Evolutionary conservation across 495 filamentous ascomycete species (phyloP), one percentile per base, ranked within the genome.

Genomic region (Podospora bellae-mahoneyi): DNA sequence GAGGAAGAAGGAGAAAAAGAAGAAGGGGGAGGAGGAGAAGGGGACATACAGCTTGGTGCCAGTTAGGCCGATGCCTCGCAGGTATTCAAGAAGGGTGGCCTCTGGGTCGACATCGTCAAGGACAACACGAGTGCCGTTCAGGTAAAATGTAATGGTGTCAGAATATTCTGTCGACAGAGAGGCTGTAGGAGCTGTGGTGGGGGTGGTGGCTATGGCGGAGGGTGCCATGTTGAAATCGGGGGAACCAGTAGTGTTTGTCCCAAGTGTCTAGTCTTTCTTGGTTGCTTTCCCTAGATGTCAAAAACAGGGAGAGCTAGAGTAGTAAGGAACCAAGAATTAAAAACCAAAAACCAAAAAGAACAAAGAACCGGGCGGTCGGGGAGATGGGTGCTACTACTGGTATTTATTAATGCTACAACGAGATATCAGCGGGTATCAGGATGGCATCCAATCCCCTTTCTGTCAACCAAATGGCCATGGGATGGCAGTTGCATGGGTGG

Each of bases 51-150:
- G 81, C 69, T 89, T 89, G 39, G 87, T 87, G 28, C 89, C 84
- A 56, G 94, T 98, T 60, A 97, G 81, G 0, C 94, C 94, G 69
- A 97, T 91, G 7, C 92, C 93, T 58, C 94, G 84, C 44, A 98
- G 83, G 72, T 97, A 98, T 78, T 97, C 93, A 2, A 98, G 84
- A 16, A 98, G 83, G 0, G 94, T 98, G n/a, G 95, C 81, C 72
- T 97, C 94, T 0, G 94, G 94, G 74, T 97, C 92, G 67, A 92
- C 81, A 0, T 90, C 86, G 68, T 96, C 92, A 7, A 98, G 82
- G 1, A 87, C 84, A 58, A 97, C 90, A 67, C 90, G 91, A n/a
- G 95, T 95, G 65, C 94, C 94, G 76, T 99, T 99, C 34, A 99
- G 88, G 78, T 93, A 97, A 81, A 99, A 97, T 1, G 87, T 85